Evolutionary conservation across 306 rosid species (phyloP), one percentile per base, ranked within the genome.

Genomic region (Psophocarpus tetragonolobus): DNA sequence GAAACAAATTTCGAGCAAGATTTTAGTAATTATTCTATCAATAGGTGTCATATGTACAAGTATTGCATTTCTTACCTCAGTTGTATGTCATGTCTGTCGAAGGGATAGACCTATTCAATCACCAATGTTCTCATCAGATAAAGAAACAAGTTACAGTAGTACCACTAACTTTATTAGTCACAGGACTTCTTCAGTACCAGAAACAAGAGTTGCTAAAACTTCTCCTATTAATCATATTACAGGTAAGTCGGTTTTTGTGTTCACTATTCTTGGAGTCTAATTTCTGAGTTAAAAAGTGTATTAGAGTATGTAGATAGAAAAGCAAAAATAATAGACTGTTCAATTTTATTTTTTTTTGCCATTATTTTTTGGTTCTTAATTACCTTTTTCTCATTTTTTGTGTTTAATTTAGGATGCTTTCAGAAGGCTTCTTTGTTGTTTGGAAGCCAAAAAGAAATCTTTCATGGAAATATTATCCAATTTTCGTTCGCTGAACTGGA

Each of bases 401-500:
- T 29, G 73, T 9, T 57, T 42, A 7, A 95, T 60, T 13, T 74
- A 95, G 99, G 96, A 74, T 92, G 94, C 86, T 92, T 92, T 85
- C 88, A 30, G 50, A 87, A 57, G 76, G 84, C 90, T 71, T 86
- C 89, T 72, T 90, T 87, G 77, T 68, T 91, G 78, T 81, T 76
- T 76, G 88, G 88, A 71, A 87, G 85, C 82, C 88, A 71, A 75
- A 77, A 66, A 73, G 87, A 81, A 86, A 86, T 85, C 12, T 81
- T 86, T 68, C 90, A 66, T 72, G 97, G 97, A 85, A 88, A 82
- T 63, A 81, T 91, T 68, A 82, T 88, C 79, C 97, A 85, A 68
- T 95, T 95, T 85, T 84, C 97, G 13, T 92, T 88, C 48, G 54
- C 89, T 44, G 92, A 89, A 81, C 85, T 95, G 87, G 97, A 92